Evolutionary conservation across 495 filamentous ascomycete genomes (phyloP).

Genomic region (Penicillium macrosclerotiorum): DNA sequence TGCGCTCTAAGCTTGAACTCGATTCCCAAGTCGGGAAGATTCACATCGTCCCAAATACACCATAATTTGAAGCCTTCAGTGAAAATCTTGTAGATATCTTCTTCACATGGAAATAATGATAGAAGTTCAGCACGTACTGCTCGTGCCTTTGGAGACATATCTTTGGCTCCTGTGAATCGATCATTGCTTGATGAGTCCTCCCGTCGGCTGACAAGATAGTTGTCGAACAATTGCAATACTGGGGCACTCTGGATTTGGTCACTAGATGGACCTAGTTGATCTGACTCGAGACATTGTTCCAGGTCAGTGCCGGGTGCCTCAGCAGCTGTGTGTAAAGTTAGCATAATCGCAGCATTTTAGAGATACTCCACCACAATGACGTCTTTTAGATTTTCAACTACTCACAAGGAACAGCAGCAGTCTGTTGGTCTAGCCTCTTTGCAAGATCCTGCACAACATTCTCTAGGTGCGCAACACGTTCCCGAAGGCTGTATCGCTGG

Average conservation of each 20-base stretch:
- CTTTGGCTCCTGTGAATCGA: conserved; percentile 20
- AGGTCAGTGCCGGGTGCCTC: too few species aligned
- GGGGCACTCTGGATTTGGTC: conserved; percentile 38
- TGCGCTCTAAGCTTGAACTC: conserved; percentile 1
- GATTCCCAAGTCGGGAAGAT: conserved; percentile 22
- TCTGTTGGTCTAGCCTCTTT: conserved; percentile 23
- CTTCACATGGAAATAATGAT: conserved; percentile 31
- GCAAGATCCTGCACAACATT: conserved; percentile 29
- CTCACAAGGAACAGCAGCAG: conserved; percentile 3
- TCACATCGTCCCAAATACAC: conserved; percentile 29
- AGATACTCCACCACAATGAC: too few species aligned
- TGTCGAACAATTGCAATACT: conserved; percentile 41
- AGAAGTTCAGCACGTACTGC: conserved; percentile 25
- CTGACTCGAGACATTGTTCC: too few species aligned
- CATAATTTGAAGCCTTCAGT: conserved; percentile 26
- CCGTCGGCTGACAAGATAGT: conserved; percentile 35
- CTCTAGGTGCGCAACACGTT: conserved; percentile 38
- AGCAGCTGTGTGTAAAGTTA: not conserved
- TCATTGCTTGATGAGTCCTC: conserved; percentile 26
- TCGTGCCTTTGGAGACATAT: conserved; percentile 30
- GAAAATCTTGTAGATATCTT: conserved; percentile 29
- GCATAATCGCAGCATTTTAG: too few species aligned
- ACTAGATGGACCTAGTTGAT: conserved; percentile 23
- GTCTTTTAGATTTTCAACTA: too few species aligned
- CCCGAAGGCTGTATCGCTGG: conserved; percentile 36